Percentiles rank a stretch among this genome's conserved stretches.
Evolutionary conservation across 371 early-diverging fungal genomes (phyloP).

Genomic region (Mortierella sp.): DNA sequence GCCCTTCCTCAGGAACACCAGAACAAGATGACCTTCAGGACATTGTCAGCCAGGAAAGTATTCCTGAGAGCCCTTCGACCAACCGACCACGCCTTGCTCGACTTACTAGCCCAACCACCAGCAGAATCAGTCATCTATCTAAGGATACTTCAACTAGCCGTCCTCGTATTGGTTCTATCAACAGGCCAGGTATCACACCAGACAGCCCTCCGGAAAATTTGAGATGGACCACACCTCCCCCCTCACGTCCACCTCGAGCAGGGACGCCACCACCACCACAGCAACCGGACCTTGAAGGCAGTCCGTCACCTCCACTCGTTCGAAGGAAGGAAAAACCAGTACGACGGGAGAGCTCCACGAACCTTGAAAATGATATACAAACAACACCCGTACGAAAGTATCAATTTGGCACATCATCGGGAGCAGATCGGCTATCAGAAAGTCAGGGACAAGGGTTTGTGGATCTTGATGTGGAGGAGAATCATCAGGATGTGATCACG

Average conservation of each 20-base stretch:
- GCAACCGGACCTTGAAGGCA: no score
- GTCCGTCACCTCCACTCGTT: no score
- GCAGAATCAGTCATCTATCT: no score
- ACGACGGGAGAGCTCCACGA: background rate
- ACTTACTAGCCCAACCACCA: background rate
- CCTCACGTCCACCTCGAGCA: no score
- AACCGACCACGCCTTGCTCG: background rate
- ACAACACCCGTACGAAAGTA: conserved; percentile 15
- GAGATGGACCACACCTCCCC: no score
- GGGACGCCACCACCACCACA: no score
- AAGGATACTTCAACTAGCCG: conserved; percentile 25
- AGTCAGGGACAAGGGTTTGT: conserved; percentile 15
- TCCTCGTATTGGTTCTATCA: conserved; percentile 16
- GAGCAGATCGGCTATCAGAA: background rate
- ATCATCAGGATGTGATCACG: conserved; percentile 42
- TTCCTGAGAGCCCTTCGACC: background rate
- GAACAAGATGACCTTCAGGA: no score
- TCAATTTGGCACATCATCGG: background rate
- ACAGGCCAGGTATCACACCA: conserved; percentile 4
- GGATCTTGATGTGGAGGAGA: conserved; percentile 26
- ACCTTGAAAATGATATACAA: background rate
- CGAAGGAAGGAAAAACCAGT: no score
- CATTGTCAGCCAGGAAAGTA: no score
- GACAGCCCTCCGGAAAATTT: no score
- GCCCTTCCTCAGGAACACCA: no score